A percentile compares a stretch with the other conserved stretches of the same genome.
phyloP scores from a whole-genome alignment of 1,284 basidiomycete genomes.

The Cryptococcus deneoformans region DNA sequence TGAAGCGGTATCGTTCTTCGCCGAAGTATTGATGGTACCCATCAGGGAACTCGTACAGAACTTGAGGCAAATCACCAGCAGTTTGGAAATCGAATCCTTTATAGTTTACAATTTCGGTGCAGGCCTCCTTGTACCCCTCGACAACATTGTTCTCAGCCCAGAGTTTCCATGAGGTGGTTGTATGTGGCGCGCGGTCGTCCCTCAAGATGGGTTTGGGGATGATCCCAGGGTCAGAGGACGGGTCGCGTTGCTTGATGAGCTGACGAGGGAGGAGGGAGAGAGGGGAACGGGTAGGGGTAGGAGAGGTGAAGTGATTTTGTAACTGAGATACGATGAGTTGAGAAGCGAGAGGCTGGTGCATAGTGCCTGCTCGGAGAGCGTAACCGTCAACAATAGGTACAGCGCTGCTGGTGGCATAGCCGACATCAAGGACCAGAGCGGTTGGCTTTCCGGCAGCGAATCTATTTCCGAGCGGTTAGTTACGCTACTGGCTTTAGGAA shows the following conservation, averaged over 20 bases:
- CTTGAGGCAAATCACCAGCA: slow-evolving; percentile 34
- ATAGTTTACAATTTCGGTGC: slow-evolving; percentile 63
- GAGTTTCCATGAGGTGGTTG: slow-evolving; percentile 71
- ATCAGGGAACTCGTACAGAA: slow-evolving; percentile 87
- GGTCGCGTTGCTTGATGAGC: slow-evolving; percentile 72
- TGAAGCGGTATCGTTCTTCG: slow-evolving; percentile 73
- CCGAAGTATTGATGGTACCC: slow-evolving; percentile 88
- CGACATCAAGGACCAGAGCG: slow-evolving; percentile 91
- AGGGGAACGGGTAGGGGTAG: slow-evolving; percentile 25
- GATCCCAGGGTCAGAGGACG: slow-evolving; percentile 58
- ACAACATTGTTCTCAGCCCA: slow-evolving; percentile 86
- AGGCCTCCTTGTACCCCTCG: slow-evolving; percentile 90
- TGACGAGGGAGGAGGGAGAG: slow-evolving; percentile 65
- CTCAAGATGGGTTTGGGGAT: slow-evolving; percentile 66
- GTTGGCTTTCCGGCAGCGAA: slow-evolving; percentile 97
- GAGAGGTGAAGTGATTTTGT: slow-evolving; percentile 35
- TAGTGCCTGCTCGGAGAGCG: slow-evolving; percentile 83
- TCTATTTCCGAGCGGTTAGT: slow-evolving; percentile 48
- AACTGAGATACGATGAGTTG: slow-evolving; percentile 47
- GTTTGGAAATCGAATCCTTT: slow-evolving; percentile 38
- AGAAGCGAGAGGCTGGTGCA: slow-evolving; percentile 48
- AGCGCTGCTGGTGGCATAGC: slow-evolving; percentile 81
- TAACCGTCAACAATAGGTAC: slow-evolving; percentile 98
- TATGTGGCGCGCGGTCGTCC: slow-evolving; percentile 68
- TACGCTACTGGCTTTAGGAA: too few relatives aligned